These are phyloP conservation scores for Akanthomyces muscarius DNA, from an alignment of 2,329 filamentous ascomycete genomes.

Conservation along the genomic window DNA sequence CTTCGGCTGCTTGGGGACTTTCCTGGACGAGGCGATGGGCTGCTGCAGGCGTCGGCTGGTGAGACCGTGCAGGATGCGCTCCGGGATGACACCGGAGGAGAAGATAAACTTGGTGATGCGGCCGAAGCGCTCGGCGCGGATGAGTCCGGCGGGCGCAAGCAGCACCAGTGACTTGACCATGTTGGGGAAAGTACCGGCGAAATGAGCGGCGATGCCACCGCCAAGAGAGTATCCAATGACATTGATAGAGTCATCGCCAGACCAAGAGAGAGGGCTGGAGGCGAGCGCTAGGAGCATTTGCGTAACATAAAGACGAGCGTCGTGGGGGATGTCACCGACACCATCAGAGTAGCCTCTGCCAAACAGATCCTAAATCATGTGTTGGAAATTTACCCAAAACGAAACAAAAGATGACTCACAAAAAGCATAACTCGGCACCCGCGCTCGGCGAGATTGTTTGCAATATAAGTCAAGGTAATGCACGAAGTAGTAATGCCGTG, in stretches of 20 bases:
- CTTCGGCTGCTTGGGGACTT: slow-evolving; percentile 21
- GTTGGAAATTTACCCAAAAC: not conserved
- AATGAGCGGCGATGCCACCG: slow-evolving; percentile 71
- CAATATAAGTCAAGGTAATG: slow-evolving; percentile 65
- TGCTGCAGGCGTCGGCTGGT: slow-evolving; percentile 46
- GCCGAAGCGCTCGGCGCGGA: slow-evolving; percentile 54
- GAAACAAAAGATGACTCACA: slow-evolving; percentile 33
- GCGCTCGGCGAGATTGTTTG: slow-evolving; percentile 60
- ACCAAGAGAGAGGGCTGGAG: slow-evolving; percentile 68
- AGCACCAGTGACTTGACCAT: slow-evolving; percentile 68
- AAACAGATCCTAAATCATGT: slow-evolving; percentile 55
- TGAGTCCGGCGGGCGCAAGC: slow-evolving; percentile 73
- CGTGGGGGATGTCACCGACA: slow-evolving; percentile 63
- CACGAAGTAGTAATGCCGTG: slow-evolving; percentile 84
- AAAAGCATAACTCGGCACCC: slow-evolving; percentile 82
- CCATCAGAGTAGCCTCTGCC: slow-evolving; percentile 64
- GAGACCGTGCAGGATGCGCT: slow-evolving; percentile 45
- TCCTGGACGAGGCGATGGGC: slow-evolving; percentile 43
- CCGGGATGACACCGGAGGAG: slow-evolving; percentile 51
- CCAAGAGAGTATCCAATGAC: slow-evolving; percentile 80
- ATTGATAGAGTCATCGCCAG: slow-evolving; percentile 52
- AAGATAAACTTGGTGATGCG: slow-evolving; percentile 48
- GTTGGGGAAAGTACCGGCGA: slow-evolving; percentile 67
- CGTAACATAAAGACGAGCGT: slow-evolving; percentile 67
- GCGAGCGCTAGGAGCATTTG: slow-evolving; percentile 68